phyloP scores from a whole-genome alignment of 257 asterid genomes.

The Solanum verrucosum region DNA sequence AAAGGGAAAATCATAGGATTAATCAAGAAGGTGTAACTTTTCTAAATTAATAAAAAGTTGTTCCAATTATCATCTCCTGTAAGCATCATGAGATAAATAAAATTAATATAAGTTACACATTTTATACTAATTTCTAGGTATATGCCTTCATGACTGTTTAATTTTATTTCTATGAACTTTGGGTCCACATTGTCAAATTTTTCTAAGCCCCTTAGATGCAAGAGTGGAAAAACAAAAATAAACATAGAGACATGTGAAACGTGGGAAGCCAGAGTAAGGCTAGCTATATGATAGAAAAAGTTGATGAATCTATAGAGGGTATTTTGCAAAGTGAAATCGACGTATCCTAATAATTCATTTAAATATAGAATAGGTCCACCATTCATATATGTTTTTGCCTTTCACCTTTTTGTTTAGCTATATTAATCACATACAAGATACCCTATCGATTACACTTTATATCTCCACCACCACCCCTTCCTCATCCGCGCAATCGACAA shows the following conservation, averaged over 20 bases:
- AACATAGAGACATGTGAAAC: neutral
- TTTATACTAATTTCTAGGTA: neutral
- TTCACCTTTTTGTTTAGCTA: neutral
- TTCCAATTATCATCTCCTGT: too few species aligned
- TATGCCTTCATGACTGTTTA: neutral
- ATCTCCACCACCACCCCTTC: neutral
- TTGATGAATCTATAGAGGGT: neutral
- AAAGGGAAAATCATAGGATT: neutral
- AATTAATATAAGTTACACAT: neutral
- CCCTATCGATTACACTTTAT: neutral
- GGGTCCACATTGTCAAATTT: neutral
- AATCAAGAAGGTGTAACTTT: neutral
- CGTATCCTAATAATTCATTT: neutral
- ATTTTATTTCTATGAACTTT: neutral
- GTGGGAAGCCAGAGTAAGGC: neutral
- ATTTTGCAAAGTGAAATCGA: neutral
- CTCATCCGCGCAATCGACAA: neutral
- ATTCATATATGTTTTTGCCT: neutral
- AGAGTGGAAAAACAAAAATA: neutral
- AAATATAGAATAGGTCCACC: neutral
- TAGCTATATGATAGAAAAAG: neutral
- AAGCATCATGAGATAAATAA: neutral
- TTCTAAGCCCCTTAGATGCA: neutral
- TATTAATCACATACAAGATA: conserved; percentile 1
- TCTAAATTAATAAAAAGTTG: neutral